Conservation (phyloP, 2,329 filamentous ascomycete species). For the Cytospora leucostoma region DNA sequence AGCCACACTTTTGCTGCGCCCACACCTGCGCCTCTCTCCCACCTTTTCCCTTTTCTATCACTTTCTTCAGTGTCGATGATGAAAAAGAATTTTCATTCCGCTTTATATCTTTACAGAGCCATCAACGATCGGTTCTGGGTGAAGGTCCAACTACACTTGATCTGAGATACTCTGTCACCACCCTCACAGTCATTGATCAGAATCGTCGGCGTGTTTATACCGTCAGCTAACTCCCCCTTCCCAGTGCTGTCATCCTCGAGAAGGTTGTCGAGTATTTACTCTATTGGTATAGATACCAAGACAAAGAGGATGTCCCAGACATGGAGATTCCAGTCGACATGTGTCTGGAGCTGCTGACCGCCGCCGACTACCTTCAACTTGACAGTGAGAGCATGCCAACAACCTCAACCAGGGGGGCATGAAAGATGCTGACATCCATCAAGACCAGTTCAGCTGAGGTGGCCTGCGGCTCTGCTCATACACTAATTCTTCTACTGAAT, state of each 20-base stretch:
- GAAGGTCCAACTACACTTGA: constrained; percentile 65
- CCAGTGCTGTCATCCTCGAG: constrained; percentile 71
- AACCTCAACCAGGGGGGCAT: constrained; percentile 23
- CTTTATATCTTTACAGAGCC: constrained; percentile 51
- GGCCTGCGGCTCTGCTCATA: background rate
- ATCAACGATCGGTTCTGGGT: constrained; percentile 46
- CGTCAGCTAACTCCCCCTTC: constrained; percentile 29
- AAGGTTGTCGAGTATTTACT: constrained; percentile 83
- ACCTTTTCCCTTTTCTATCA: constrained; percentile 9
- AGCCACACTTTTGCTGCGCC: background rate
- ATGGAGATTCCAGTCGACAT: constrained; percentile 80
- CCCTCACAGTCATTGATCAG: background rate
- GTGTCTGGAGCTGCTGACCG: constrained; percentile 75
- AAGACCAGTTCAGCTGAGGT: constrained; percentile 17
- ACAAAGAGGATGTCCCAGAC: constrained; percentile 72
- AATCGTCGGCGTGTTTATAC: background rate
- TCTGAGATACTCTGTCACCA: constrained; percentile 45
- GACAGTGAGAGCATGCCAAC: constrained; percentile 48
- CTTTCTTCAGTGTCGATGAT: constrained; percentile 37
- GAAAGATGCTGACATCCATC: constrained; percentile 11
- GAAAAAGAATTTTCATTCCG: constrained; percentile 40
- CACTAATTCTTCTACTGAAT: background rate
- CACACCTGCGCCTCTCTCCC: constrained; percentile 9
- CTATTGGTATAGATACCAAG: constrained; percentile 74
- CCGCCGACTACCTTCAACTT: constrained; percentile 74